Evolutionary conservation across 805 yeast genomes (phyloP), one percentile per base, ranked within the genome.

Genomic region (Blastobotrys muscicola): DNA sequence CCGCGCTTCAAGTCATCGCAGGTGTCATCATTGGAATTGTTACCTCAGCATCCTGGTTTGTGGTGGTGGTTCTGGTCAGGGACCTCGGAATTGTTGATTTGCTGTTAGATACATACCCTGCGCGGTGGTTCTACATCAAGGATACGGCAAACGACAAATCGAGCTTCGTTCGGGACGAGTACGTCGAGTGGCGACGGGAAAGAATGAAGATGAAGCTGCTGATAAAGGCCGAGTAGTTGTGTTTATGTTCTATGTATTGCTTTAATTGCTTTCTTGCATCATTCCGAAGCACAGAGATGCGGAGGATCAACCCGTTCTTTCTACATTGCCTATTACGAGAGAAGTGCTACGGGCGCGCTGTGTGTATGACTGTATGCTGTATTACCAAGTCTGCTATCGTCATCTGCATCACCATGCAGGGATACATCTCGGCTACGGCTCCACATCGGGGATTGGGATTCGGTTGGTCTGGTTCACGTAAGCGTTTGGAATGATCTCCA

Each of bases 401-500:
- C 10, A n/a, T 33, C 26, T 16, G 23, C 23, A 13, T 16, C 12
- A 31, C 33, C 33, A 31, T 31, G 14, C 14, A 11, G 32, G 15
- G 32, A n/a, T 20, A 26, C 16, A 15, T 37, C 13, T 26, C 9
- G 13, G 11, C 36, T 33, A 51, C 1, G 53, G 49, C 33, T 48
- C 52, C 10, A 53, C 51, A 1, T 42, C 55, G 1, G 53, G 53
- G 41, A 53, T 49, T 10, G 48, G 36, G n/a, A 53, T 50, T 10
- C 58, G 50, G 30, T 48, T 47, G 33, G 50, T 51, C 41, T 54
- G 55, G 41, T 54, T 54, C 23, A 51, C 38, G 61, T 87, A 87
- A 0, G 96, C 95, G 49, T 83, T 82, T 60, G 87, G 89, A 35
- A 83, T 75, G 32, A 92, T 80, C 64, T 90, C 95, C 48, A 89